These are phyloP conservation scores for Diplodia mutila DNA, from an alignment of 2,329 filamentous ascomycete genomes.

Conservation along the genomic window DNA sequence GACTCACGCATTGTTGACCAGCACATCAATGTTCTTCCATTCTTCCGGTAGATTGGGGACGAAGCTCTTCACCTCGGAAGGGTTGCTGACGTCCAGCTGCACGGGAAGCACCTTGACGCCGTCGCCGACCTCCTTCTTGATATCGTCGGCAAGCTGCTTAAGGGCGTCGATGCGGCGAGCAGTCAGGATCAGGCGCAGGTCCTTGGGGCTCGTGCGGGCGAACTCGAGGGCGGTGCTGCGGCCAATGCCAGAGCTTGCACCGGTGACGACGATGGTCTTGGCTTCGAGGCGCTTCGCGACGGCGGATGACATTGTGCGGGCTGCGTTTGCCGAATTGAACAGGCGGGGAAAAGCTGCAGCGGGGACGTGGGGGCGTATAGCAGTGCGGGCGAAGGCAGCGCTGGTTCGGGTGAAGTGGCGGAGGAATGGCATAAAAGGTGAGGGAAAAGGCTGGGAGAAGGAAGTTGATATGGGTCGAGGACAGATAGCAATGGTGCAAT, in stretches of 20 bases:
- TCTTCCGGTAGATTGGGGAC: slow-evolving; percentile 75
- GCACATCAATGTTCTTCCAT: slow-evolving; percentile 80
- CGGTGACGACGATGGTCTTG: slow-evolving; percentile 91
- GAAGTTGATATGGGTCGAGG: background rate
- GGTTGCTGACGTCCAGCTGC: slow-evolving; percentile 83
- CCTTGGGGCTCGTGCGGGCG: slow-evolving; percentile 77
- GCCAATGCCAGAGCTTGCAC: slow-evolving; percentile 92
- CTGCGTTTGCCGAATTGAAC: slow-evolving; percentile 29
- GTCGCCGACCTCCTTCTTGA: slow-evolving; percentile 71
- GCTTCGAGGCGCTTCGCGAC: slow-evolving; percentile 82
- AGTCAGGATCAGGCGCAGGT: slow-evolving; percentile 83
- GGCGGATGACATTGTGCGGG: slow-evolving; percentile 64
- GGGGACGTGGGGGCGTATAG: background rate
- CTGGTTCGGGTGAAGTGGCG: slow-evolving; percentile 31
- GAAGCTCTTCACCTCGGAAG: slow-evolving; percentile 73
- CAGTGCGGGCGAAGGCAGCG: slow-evolving; percentile 26
- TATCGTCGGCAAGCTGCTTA: slow-evolving; percentile 74
- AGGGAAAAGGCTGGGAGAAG: background rate
- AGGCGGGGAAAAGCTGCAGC: slow-evolving; percentile 7
- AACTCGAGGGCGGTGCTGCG: slow-evolving; percentile 85
- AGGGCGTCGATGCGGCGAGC: slow-evolving; percentile 83
- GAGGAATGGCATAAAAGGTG: slow-evolving; percentile 7
- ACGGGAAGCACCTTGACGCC: slow-evolving; percentile 83
- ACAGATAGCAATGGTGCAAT: slow-evolving; percentile 22
- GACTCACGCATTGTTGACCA: slow-evolving; percentile 91